Base-by-base conservation (phyloP, 1,284 basidiomycete species). In the Porodaedalea pini region DNA sequence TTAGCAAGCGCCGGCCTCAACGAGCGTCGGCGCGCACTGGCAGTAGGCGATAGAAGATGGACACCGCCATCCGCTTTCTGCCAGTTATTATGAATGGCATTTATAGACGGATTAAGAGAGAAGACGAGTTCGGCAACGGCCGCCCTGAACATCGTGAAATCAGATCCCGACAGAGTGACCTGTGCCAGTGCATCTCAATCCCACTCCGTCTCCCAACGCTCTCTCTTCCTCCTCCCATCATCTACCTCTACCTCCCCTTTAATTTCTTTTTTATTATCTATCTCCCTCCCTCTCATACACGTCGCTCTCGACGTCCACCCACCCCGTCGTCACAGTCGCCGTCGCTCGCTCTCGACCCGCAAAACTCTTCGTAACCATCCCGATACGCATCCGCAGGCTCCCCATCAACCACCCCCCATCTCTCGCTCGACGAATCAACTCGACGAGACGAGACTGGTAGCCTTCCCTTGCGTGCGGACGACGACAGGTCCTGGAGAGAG, bases 311-410 rank as follows among this genome's bases (percentile, higher is more conserved):
- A 7, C 17, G 31, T n/a, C 13, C 6, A 13, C 39, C 27, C 13
- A 1, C 37, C n/a, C 25, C 21, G 13, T 52, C 39, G 25, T 27
- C 25, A 5, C 19, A 11, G 31, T 39, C 48, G 7, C 11, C 27
- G 25, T 52, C 51, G 15, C 27, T 31, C 37, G 25, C 40, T n/a
- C 19, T 52, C 37, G 17, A 23, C 41, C 25, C 29, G 13, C 25
- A 47, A 47, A 47, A 47, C 25, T 21, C 15, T 21, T 51, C 25
- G 51, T 52, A 52, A 52, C 51, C 51, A 52, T 19, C 36, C 50
- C 17, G 32, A 23, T 21, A 10, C 25, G 23, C 11, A 19, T 36
- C 23, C 27, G n/a, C 45, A 50, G 32, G 29, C 32, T 19, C n/a
- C 13, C 11, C 48, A 21, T 50, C 48, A 31, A 25, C 23, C 25